Base-by-base conservation (phyloP, 371 early-diverging fungal species). In the Mucor irregularis region DNA sequence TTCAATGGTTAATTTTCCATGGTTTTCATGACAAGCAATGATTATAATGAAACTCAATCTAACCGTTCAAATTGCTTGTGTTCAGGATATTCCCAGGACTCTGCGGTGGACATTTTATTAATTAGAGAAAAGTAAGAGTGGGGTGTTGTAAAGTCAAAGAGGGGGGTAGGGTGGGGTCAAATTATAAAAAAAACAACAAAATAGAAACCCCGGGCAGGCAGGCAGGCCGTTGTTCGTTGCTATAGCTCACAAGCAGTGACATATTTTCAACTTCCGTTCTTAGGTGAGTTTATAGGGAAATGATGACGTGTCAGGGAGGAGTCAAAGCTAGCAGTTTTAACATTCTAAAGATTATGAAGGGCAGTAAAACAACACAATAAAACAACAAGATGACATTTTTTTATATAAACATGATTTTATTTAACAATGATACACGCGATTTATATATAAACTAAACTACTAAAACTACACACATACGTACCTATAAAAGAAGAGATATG, bases 61-160 rank as follows among this genome's bases (percentile, higher is more conserved):
- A 35, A 76, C 77, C 78, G 75, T 58, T 78, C 78, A 48, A 71
- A 78, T 67, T 68, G 67, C 58, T 61, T 64, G 52, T 77, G 77
- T 49, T 77, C 71, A 56, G 77, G 73, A 30, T 77, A 76, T 67
- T 73, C 77, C 77, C 77, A 76, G 47, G 71, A 29, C 54, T 74
- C 71, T 39, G 67, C 46, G 22, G 52, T 29, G 29, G 69, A 66
- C 61, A 60, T 59, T 25, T n/a, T 45, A 21, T 28, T 34, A 54
- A 28, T 21, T 25, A 26, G n/a, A n/a, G n/a, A 53, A 42, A 35
- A n/a, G 13, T 35, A 54, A 54, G 46, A 54, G 54, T 54, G 44
- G 46, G 54, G 54, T 33, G 54, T 45, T 52, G 13, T 39, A 6
- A 21, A 13, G 24, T 37, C 25, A 49, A 39, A 52, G 24, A 44